phyloP scores from a whole-genome alignment of 2,329 filamentous ascomycete genomes.

The Mycosphaerella arachidis region DNA sequence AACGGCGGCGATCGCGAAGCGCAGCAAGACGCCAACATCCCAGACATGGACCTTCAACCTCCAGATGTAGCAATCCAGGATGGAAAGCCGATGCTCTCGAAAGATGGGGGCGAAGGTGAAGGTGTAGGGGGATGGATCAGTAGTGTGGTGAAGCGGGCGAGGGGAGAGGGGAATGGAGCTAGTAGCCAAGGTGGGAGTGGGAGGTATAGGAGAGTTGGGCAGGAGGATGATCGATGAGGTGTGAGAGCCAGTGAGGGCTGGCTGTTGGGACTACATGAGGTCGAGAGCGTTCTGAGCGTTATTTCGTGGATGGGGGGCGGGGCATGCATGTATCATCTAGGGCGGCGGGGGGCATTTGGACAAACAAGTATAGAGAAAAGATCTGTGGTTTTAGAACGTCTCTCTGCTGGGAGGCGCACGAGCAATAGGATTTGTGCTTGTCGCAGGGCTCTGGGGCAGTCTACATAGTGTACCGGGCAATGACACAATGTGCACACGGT shows the following conservation, averaged over 20 bases:
- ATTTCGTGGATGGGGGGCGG: neutral
- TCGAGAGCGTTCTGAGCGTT: neutral
- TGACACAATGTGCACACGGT: too few species aligned
- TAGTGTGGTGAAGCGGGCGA: conserved; percentile 55
- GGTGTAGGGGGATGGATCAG: conserved; percentile 67
- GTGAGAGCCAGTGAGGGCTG: conserved; percentile 4
- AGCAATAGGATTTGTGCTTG: too few species aligned
- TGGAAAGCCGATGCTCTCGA: conserved; percentile 45
- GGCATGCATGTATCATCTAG: neutral
- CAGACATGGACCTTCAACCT: conserved; percentile 75
- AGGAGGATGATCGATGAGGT: conserved; percentile 36
- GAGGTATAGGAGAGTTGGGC: conserved; percentile 45
- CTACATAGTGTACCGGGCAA: neutral
- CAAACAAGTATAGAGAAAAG: neutral
- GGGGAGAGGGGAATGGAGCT: conserved; percentile 33
- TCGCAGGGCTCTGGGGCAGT: neutral
- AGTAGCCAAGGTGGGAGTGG: conserved; percentile 38
- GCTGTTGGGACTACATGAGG: neutral
- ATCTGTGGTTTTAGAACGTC: neutral
- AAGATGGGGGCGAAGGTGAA: conserved; percentile 41
- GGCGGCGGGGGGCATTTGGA: neutral
- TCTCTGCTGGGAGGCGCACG: too few species aligned
- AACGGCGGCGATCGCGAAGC: conserved; percentile 37
- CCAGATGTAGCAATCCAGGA: conserved; percentile 56
- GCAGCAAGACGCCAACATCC: conserved; percentile 56